These are phyloP conservation scores for Ajuga chamaepitys DNA, from an alignment of 257 asterid species.

Conservation along the genomic window DNA sequence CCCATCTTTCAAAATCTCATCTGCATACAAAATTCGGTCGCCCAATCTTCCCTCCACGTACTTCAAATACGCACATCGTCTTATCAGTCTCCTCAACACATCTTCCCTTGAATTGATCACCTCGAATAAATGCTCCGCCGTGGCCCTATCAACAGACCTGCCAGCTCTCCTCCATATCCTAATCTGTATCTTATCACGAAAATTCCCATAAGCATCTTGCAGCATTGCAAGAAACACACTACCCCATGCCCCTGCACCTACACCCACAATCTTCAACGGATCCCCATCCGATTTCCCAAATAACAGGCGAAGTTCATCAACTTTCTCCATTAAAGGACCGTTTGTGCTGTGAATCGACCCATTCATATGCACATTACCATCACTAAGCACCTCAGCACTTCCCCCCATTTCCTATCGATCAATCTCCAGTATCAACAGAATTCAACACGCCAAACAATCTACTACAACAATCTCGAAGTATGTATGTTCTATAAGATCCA, in stretches of 20 bases:
- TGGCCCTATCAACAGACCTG: constrained; percentile 62
- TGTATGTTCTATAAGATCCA: constrained; percentile 8
- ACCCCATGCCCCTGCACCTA: constrained; percentile 99
- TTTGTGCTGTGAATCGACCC: constrained; percentile 43
- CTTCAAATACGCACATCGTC: constrained; percentile 87
- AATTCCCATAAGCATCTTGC: constrained; percentile 69
- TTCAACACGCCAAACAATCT: neutral
- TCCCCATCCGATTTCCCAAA: constrained; percentile 71
- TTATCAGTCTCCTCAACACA: constrained; percentile 75
- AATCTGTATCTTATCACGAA: constrained; percentile 76
- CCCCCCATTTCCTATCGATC: constrained; percentile 41
- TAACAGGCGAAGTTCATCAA: constrained; percentile 54
- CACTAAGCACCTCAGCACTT: constrained; percentile 24
- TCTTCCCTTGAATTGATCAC: constrained; percentile 92
- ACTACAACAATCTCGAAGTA: neutral
- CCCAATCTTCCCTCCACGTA: constrained; percentile 96
- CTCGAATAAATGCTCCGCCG: constrained; percentile 84
- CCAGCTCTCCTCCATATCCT: constrained; percentile 93
- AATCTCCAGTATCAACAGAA: constrained; percentile 2
- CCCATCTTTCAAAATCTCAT: constrained; percentile 89
- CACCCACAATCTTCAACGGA: constrained; percentile 68
- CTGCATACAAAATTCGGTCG: constrained; percentile 70
- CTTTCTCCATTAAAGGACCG: constrained; percentile 48
- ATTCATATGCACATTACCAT: constrained; percentile 26
- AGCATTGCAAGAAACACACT: constrained; percentile 88